Base-by-base conservation (phyloP, 768 basidiomycete species). In the Hemileccinum impolitum region DNA sequence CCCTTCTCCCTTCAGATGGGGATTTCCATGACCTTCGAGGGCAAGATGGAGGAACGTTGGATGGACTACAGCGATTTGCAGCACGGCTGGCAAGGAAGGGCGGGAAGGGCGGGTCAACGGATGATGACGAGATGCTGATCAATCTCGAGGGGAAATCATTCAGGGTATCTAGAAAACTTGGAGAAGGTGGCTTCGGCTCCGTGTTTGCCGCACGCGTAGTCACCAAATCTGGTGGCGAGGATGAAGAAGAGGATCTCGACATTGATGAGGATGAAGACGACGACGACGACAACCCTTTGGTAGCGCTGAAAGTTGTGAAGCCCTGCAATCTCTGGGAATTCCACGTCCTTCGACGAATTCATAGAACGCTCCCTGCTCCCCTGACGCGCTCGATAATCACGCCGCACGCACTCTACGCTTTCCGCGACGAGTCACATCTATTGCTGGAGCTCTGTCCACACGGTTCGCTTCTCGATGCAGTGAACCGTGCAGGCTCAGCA, bases 101-200 rank as follows among this genome's bases (percentile, higher is more conserved):
- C 50, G 55, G 54, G 14, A 68, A 59, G 74, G 67, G 61, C 5
- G 55, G 72, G 30, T 69, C 72, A 40, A 52, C 53, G 11, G 65
- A 65, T 23, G 64, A 74, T 3, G 68, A 70, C 32, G 65, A 62
- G 19, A 76, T 87, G 64, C 59, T 78, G 18, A 63, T 98, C 36
- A 71, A 69, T 15, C 71, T 97, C n/a, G 75, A 75, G 39, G 84
- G 76, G 3, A 79, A 77, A 50, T 72, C 72, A 45, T 92, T 88
- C 60, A 78, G 78, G 45, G 81, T 97, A 4, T 71, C 76, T 3
- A 87, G 87, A 53, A 99, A 98, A 66, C 76, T 99, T 19, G 96
- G 96, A 15, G 96, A 99, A 70, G 96, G 96, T 6, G 92, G 94
- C 0, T 99, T 95, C 59, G 96, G 95, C 3, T 80, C 87, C 3